Evolutionary conservation across 1,284 basidiomycete species (phyloP).

Genomic region (Meira nashicola): DNA sequence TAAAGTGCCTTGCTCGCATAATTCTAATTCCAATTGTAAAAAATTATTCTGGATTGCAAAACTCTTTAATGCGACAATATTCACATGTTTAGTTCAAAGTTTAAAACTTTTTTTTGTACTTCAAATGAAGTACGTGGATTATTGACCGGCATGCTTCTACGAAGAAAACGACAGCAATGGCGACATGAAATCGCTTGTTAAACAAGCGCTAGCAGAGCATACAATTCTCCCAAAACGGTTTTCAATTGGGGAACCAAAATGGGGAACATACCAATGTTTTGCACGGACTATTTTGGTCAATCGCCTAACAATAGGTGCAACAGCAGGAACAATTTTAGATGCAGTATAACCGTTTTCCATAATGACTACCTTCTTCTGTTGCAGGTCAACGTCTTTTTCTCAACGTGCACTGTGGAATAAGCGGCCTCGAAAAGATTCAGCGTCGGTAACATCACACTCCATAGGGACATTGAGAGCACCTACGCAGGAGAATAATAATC

Average conservation of each 20-base stretch:
- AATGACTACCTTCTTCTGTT: slow-evolving; percentile 50
- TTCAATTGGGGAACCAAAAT: slow-evolving; percentile 35
- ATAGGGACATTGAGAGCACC: slow-evolving; percentile 47
- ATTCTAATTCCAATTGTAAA: too few relatives aligned
- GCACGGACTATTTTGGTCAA: slow-evolving; percentile 16
- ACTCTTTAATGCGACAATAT: too few relatives aligned
- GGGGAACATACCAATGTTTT: slow-evolving; percentile 38
- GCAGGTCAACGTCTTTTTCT: slow-evolving; percentile 45
- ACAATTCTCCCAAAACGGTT: slow-evolving; percentile 39
- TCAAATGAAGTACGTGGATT: too few relatives aligned
- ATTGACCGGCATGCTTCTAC: too few relatives aligned
- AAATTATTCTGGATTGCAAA: too few relatives aligned
- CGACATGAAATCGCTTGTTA: too few relatives aligned
- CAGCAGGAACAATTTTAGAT: slow-evolving; percentile 31
- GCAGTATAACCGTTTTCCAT: slow-evolving; percentile 49
- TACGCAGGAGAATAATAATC: slow-evolving; percentile 42
- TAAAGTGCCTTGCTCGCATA: too few relatives aligned
- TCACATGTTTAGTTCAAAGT: too few relatives aligned
- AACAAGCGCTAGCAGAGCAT: too few relatives aligned
- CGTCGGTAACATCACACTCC: slow-evolving; percentile 36
- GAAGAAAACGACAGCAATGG: too few relatives aligned
- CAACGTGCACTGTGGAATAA: slow-evolving; percentile 53
- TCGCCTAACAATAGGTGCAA: slow-evolving; percentile 18
- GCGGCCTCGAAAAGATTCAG: slow-evolving; percentile 41
- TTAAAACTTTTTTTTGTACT: too few relatives aligned